Base-by-base conservation (phyloP, 2,329 filamentous ascomycete species). In the Albifimbria verrucaria region DNA sequence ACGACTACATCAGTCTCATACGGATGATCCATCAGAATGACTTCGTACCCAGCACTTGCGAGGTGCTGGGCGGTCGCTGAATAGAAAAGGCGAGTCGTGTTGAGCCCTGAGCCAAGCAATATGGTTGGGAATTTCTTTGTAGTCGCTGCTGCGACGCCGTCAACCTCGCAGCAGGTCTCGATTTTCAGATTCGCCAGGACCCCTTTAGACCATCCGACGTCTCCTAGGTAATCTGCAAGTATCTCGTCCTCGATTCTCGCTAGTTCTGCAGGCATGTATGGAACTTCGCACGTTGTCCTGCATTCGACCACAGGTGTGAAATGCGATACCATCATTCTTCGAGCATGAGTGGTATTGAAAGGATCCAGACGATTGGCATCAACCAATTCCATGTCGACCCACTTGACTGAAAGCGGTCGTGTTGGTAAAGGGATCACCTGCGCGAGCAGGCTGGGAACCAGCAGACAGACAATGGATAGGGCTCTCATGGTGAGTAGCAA, bases 271-370 rank as follows among this genome's bases (percentile, higher is more conserved):
- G 52, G 32, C 60, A 60, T 59, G 56, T 61, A 61, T 1, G 55
- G 58, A 6, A 55, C 51, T 21, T 17, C 47, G 46, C 58, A 60
- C n/a, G 52, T 56, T 18, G 52, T 20, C 1, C 46, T 21, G 53
- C 58, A 59, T 23, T 53, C 24, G 20, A 49, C 28, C 12, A 62
- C 49, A 3, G 60, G 60, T 11, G 46, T 59, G 50, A 59, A 62
- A 11, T 32, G 48, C 15, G 52, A 51, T 17, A 54, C 20, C 52
- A 54, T 54, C 11, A 54, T 48, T 3, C 52, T 48, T n/a, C 52
- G 42, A 7, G 22, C 17, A n/a, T 51, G 49, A 7, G 49, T 43
- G 10, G 18, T 7, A n/a, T 54, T 51, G 49, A 51, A 54, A 22
- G 52, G 52, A 15, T 54, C 52, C 2, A 21, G 42, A 7, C 52